phyloP scores from a whole-genome alignment of 1,284 basidiomycete species.

The Phellinidium pouzarii region DNA sequence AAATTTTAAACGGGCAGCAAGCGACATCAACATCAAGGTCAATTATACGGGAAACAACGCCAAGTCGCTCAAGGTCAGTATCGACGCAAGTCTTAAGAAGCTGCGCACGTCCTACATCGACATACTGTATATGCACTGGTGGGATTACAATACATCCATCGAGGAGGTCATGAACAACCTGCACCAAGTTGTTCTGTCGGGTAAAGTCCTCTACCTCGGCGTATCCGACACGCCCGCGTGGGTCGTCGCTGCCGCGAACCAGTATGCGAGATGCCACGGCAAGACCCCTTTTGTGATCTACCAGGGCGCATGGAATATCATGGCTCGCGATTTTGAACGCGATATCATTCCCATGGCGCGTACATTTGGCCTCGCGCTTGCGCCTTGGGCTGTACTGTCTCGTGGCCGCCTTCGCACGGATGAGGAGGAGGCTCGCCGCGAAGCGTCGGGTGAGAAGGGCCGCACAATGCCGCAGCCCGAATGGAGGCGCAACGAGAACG shows the following conservation, averaged over 20 bases:
- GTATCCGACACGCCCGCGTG: constrained; percentile 46
- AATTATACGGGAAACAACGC: constrained; percentile 30
- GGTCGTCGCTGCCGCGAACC: constrained; percentile 46
- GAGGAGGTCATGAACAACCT: constrained; percentile 33
- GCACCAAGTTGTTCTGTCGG: constrained; percentile 30
- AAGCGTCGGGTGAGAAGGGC: constrained; percentile 27
- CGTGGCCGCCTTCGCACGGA: constrained; percentile 17
- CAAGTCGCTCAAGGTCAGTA: constrained; percentile 23
- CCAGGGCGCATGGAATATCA: constrained; percentile 48
- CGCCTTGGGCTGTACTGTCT: constrained; percentile 24
- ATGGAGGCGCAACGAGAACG: constrained; percentile 29
- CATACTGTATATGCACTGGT: constrained; percentile 34
- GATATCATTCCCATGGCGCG: constrained; percentile 56
- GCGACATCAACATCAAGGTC: constrained; percentile 18
- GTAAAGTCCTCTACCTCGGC: constrained; percentile 33
- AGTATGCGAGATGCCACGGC: constrained; percentile 41
- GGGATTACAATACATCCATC: constrained; percentile 27
- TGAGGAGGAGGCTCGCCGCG: constrained; percentile 18
- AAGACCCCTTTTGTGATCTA: constrained; percentile 51
- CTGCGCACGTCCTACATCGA: constrained; percentile 35
- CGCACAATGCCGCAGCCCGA: constrained; percentile 11
- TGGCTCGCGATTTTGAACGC: constrained; percentile 46
- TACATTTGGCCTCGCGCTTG: constrained; percentile 34
- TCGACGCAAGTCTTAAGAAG: constrained; percentile 30
- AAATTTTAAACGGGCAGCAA: constrained; percentile 22